Evolutionary conservation across 2,329 filamentous ascomycete species (phyloP), one percentile per base, ranked within the genome.

Genomic region (Fusarium nodosum): DNA sequence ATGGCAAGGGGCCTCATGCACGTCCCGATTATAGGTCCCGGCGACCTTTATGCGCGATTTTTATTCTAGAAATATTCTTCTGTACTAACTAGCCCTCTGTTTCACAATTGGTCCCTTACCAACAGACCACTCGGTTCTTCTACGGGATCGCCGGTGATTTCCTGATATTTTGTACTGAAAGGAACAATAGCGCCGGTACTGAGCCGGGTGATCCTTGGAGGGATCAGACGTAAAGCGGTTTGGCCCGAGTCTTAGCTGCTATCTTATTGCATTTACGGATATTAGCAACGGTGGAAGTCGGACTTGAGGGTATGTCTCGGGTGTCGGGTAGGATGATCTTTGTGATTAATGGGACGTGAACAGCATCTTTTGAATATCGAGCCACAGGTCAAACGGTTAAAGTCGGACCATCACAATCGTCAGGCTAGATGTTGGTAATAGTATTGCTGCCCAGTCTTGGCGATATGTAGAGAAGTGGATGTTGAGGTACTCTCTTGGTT

Each of bases 41-140:
- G 24, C 59, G 18, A 44, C 26, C 20, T 59, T 58, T 58, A 51
- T 68, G 64, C 64, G 64, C 64, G 50, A 68, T 68, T 68, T 67
- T 52, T 41, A 68, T 68, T 68, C 64, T 65, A 55, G 63, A 66
- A 47, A 24, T 57, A 15, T 64, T 60, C 36, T 51, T 46, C 34
- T 8, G 24, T 24, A 39, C 45, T 5, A 18, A 20, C 46, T 5
- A 22, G 15, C 11, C 22, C 24, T 42, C 7, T 26, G 36, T 48
- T 64, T 50, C 44, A 64, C 28, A 12, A 31, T 45, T 45, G 31
- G 20, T 47, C 34, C 39, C 26, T n/a, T 13, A 34, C 7, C 18
- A 47, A 34, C 13, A 5, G 15, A n/a, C 16, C 30, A 18, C 15
- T 26, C 52, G 52, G 22, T 20, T 30, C 22, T 52, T 52, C 34